Conservation (phyloP, 371 early-diverging fungal species). For the Dinochytrium kinnereticum region DNA sequence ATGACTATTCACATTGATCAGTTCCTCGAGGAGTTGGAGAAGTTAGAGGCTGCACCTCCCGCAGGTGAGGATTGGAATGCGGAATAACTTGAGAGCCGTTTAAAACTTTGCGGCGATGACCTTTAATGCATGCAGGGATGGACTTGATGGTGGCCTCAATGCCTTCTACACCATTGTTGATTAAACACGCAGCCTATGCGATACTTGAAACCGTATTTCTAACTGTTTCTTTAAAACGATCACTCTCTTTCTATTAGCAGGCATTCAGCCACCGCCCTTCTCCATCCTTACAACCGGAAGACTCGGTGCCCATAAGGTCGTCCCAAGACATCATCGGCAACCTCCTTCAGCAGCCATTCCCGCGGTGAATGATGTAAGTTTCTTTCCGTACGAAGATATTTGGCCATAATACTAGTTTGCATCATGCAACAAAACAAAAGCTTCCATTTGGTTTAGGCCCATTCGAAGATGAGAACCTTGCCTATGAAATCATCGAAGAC, state of each 20-base stretch:
- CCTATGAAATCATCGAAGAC: not conserved
- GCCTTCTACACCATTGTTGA: too few relatives aligned
- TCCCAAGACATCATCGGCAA: not conserved
- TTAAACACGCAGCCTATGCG: too few relatives aligned
- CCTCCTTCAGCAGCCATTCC: not conserved
- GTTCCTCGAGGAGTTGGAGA: conserved; percentile 5
- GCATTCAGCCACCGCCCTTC: not conserved
- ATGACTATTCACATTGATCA: too few relatives aligned
- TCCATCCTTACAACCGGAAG: not conserved
- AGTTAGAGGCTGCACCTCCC: not conserved
- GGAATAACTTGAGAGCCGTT: not conserved
- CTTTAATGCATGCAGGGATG: not conserved
- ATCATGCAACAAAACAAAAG: not conserved
- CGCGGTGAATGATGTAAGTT: conserved; percentile 23
- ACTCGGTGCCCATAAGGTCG: not conserved
- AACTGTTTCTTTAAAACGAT: too few relatives aligned
- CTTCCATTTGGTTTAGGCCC: conserved; percentile 16
- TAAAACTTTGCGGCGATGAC: not conserved
- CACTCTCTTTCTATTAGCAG: not conserved
- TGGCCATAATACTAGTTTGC: not conserved
- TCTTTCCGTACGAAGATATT: not conserved
- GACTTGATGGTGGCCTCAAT: too few relatives aligned
- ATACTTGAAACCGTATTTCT: too few relatives aligned
- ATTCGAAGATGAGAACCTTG: conserved; percentile 16
- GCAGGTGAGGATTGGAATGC: not conserved